Base-by-base conservation (phyloP, 768 basidiomycete species). In the Zangia roseola region DNA sequence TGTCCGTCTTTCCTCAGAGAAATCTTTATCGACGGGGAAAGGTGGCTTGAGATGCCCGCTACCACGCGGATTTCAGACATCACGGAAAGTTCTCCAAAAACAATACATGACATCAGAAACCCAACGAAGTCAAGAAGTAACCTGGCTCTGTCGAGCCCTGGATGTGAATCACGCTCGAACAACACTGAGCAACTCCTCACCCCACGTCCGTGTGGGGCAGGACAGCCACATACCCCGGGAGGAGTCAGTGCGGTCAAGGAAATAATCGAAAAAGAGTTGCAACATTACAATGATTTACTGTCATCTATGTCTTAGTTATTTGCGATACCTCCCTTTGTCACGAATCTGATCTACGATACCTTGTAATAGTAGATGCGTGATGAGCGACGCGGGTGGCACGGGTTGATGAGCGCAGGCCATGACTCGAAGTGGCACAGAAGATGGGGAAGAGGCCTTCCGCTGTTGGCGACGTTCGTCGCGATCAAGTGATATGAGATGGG, bases 1-100 rank as follows among this genome's bases (percentile, higher is more conserved):
- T 91, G 90, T 59, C 88, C 90, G 2, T 92, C 91, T 70, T 92
- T 91, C 73, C 66, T 92, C 43, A 81, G 76, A 60, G 74, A 72
- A 48, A 71, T 91, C 8, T 73, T 77, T 49, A 77, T 91, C 19
- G 77, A 70, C 10, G 79, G 83, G 31, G 73, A 78, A 49, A 76
- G 76, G 25, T 80, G 63, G 79, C 58, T 80, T 12, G 78, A 80
- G 62, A 80, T 72, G 69, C 72, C 71, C 16, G 57, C 71, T 19
- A 45, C 65, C 6, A 43, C 50, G 24, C 53, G 58, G 9, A 44
- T 37, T 33, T 52, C 51, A 16, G 62, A 65, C n/a, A n/a, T 38
- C n/a, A 24, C 33, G 4, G 57, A 58, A 12, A 19, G 28, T 24
- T 19, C 49, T 9, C 33, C 40, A n/a, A n/a, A n/a, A n/a, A n/a